These are phyloP conservation scores for Sclerotinia subarctica DNA, from an alignment of 2,329 filamentous ascomycete genomes.

Conservation along the genomic window DNA sequence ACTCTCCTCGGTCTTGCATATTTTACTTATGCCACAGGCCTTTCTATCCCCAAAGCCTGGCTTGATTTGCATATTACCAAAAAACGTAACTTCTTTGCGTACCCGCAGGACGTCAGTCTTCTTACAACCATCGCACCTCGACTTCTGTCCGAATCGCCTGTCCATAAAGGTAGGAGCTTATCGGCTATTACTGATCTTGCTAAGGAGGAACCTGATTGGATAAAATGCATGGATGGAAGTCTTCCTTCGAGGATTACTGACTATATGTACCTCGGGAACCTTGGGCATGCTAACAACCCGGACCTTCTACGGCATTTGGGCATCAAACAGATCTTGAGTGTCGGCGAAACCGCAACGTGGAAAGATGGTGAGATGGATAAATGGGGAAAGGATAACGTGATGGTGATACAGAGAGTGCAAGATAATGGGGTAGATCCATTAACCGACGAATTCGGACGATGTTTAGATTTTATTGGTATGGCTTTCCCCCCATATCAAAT, in stretches of 20 bases:
- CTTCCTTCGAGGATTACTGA: slow-evolving; percentile 84
- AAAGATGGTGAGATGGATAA: slow-evolving; percentile 62
- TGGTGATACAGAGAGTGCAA: slow-evolving; percentile 81
- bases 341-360: slow-evolving; percentile 88
- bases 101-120: slow-evolving; percentile 82
- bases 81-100: slow-evolving; percentile 92
- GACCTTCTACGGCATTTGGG: slow-evolving; percentile 75
- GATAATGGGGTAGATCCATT: slow-evolving; percentile 96
- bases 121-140: slow-evolving; percentile 73
- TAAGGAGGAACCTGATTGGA: slow-evolving; percentile 70
- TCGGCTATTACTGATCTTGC: slow-evolving; percentile 52
- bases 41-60: slow-evolving; percentile 81
- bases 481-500: slow-evolving; percentile 27
- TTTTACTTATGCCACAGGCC: slow-evolving; percentile 84
- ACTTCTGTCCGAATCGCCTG: slow-evolving; percentile 69
- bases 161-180: slow-evolving; percentile 47
- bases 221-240: slow-evolving; percentile 80
- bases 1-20: slow-evolving; percentile 88
- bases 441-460: slow-evolving; percentile 79
- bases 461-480: slow-evolving; percentile 89
- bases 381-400: slow-evolving; percentile 76
- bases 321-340: slow-evolving; percentile 83
- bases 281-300: slow-evolving; percentile 91
- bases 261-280: slow-evolving; percentile 95
- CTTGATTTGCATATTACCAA: slow-evolving; percentile 76